phyloP scores from a whole-genome alignment of 371 early-diverging fungal genomes.

The Rhizopus arrhizus region DNA sequence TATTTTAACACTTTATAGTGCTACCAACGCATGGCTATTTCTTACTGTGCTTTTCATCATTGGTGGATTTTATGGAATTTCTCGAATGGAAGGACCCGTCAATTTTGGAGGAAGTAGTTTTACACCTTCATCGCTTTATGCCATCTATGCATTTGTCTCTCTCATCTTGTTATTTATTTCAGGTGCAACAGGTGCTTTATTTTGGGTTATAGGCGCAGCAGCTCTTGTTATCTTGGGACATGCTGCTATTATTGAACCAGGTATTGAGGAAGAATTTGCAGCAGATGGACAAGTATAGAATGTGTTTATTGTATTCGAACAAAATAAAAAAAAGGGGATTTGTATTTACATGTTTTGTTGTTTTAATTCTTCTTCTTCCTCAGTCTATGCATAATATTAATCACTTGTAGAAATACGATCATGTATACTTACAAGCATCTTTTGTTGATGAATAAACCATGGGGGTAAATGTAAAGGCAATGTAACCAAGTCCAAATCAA shows the following conservation, averaged over 20 bases:
- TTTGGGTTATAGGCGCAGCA: slow-evolving; percentile 72
- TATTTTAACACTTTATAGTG: slow-evolving; percentile 30
- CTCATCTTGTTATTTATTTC: slow-evolving; percentile 63
- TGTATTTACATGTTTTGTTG: neutral
- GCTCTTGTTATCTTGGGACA: slow-evolving; percentile 64
- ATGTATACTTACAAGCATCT: slow-evolving; percentile 22
- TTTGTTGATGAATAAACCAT: slow-evolving; percentile 78
- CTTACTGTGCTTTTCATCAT: slow-evolving; percentile 59
- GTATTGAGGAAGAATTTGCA: slow-evolving; percentile 65
- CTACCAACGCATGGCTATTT: slow-evolving; percentile 61
- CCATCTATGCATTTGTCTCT: slow-evolving; percentile 49
- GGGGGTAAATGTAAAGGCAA: slow-evolving; percentile 74
- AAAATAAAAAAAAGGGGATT: neutral
- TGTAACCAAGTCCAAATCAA: slow-evolving; percentile 89
- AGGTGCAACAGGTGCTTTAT: slow-evolving; percentile 64
- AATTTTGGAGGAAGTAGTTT: slow-evolving; percentile 46
- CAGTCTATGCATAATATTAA: slow-evolving; percentile 17
- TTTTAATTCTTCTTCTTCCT: slow-evolving; percentile 18
- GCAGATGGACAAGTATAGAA: slow-evolving; percentile 51
- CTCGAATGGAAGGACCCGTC: slow-evolving; percentile 56
- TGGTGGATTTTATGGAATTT: slow-evolving; percentile 60
- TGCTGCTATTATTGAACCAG: slow-evolving; percentile 66
- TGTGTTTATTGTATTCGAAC: neutral
- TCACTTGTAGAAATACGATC: neutral
- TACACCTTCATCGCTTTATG: slow-evolving; percentile 57